phyloP scores from a whole-genome alignment of 2,329 filamentous ascomycete genomes.

The Penicillium sp. region DNA sequence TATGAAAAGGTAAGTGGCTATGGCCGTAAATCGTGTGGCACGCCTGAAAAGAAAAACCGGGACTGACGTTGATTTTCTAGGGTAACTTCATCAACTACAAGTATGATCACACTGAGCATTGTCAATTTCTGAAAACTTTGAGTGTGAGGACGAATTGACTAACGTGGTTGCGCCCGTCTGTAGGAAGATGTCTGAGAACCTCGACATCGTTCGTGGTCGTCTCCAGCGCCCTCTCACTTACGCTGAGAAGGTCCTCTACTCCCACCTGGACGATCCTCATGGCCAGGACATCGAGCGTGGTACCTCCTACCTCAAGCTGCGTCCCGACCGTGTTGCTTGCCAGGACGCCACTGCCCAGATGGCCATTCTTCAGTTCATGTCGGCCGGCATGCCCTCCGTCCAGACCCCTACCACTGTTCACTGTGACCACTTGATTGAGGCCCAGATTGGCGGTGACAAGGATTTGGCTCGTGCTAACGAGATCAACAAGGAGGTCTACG shows the following conservation, averaged over 20 bases:
- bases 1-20: slow-evolving; percentile 63
- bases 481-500: slow-evolving; percentile 99
- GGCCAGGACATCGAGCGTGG: slow-evolving; percentile 95
- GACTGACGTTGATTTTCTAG: slow-evolving; percentile 32
- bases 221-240: slow-evolving; percentile 91
- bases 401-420: slow-evolving; percentile 94
- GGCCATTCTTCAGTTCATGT: slow-evolving; percentile 99
- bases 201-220: slow-evolving; percentile 78
- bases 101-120: slow-evolving; percentile 37
- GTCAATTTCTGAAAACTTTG: not conserved
- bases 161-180: slow-evolving; percentile 17
- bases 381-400: slow-evolving; percentile 89
- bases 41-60: slow-evolving; percentile 5
- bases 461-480: slow-evolving; percentile 84
- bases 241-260: slow-evolving; percentile 98
- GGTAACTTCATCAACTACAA: slow-evolving; percentile 97
- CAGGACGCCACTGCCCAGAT: slow-evolving; percentile 99
- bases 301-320: slow-evolving; percentile 89
- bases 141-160: slow-evolving; percentile 10
- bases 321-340: slow-evolving; percentile 95
- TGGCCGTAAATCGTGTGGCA: slow-evolving; percentile 2
- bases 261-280: slow-evolving; percentile 94
- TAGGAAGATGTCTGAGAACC: slow-evolving; percentile 98
- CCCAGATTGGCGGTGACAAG: slow-evolving; percentile 85
- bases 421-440: slow-evolving; percentile 99